These are phyloP conservation scores for Prosopis cineraria DNA, from an alignment of 306 rosid genomes.

Conservation along the genomic window DNA sequence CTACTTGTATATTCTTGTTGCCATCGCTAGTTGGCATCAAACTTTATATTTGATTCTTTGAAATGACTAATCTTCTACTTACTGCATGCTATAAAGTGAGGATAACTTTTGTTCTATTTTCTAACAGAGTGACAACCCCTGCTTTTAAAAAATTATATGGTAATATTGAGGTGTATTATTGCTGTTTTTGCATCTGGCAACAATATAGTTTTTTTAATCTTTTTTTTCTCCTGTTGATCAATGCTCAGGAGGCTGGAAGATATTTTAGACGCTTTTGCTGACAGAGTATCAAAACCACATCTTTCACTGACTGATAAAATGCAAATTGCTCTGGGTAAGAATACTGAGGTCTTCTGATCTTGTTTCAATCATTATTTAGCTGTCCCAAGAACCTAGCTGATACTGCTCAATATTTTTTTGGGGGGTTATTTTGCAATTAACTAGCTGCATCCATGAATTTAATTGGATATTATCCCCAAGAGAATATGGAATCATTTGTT, in stretches of 20 bases:
- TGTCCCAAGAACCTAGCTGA: constrained; percentile 3
- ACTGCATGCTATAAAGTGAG: not conserved
- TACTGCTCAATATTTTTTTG: not conserved
- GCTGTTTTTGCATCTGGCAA: constrained; percentile 2
- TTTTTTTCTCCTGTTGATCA: constrained; percentile 16
- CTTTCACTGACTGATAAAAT: constrained; percentile 84
- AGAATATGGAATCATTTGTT: constrained; percentile 26
- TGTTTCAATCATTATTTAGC: not conserved
- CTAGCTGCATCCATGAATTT: not conserved
- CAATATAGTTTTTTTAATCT: not conserved
- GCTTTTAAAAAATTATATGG: not conserved
- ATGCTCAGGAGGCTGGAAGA: constrained; percentile 81
- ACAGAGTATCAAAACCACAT: constrained; percentile 86
- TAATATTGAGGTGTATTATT: not conserved
- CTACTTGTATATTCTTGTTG: not conserved
- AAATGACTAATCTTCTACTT: not conserved
- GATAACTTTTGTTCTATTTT: not conserved
- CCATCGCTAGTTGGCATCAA: not conserved
- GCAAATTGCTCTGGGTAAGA: constrained; percentile 90
- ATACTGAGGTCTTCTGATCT: constrained; percentile 14
- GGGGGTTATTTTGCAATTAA: not conserved
- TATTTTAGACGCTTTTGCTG: constrained; percentile 83
- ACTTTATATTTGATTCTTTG: not conserved
- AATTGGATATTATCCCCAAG: not conserved
- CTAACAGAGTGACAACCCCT: not conserved